Percentiles rank a stretch among this genome's conserved stretches.
Evolutionary conservation across 148 eudicot species (phyloP).

Genomic region (Persicaria tinctoria): DNA sequence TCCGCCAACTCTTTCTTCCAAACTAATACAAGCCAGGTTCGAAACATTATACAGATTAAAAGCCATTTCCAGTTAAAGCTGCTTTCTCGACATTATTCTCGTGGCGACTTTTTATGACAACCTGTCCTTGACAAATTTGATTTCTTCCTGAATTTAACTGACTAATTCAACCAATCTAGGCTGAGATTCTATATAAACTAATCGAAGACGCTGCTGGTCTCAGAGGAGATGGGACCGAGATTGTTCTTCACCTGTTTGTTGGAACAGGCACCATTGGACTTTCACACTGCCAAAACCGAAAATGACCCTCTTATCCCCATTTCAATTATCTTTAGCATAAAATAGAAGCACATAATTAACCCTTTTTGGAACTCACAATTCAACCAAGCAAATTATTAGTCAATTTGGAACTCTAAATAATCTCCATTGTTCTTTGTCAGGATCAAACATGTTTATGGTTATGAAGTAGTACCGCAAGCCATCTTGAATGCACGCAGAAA

Average conservation of each 20-base stretch:
- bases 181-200: conserved; percentile 81
- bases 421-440: conserved; percentile 25
- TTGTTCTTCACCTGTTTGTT: conserved; percentile 86
- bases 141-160: conserved; percentile 15
- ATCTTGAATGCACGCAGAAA: conserved; percentile 72
- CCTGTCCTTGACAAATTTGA: conserved; percentile 1
- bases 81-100: no score
- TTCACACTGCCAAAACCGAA: conserved; percentile 62
- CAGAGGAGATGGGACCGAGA: conserved; percentile 87
- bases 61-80: not conserved
- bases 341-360: not conserved
- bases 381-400: not conserved
- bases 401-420: not conserved
- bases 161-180: conserved; percentile 35
- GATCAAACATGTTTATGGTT: conserved; percentile 79
- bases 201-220: conserved; percentile 84
- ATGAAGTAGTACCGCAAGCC: conserved; percentile 93
- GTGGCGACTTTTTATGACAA: not conserved
- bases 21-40: conserved; percentile 89
- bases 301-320: not conserved
- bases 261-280: conserved; percentile 98
- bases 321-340: not conserved
- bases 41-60: not conserved
- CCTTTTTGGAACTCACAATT: not conserved
- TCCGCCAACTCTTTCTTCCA: conserved; percentile 99